A percentile compares a stretch with the other conserved stretches of the same genome.
Evolutionary conservation across 73 alveolate genomes (phyloP).

Genomic region (Paramecium octaurelia): DNA sequence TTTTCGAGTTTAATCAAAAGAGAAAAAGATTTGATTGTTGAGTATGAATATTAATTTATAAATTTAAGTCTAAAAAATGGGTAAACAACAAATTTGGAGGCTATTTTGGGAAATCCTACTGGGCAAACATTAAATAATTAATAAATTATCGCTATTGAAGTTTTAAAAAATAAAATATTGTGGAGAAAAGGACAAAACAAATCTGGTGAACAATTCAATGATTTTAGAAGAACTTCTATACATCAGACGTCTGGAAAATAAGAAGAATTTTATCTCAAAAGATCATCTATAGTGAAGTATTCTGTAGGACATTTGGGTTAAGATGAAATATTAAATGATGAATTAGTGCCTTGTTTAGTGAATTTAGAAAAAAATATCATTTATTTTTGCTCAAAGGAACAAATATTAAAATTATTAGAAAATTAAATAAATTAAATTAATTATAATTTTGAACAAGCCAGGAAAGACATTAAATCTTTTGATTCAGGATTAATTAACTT

Average conservation of each 20-base stretch:
- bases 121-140: background rate
- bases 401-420: background rate
- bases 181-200: background rate
- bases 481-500: background rate
- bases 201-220: background rate
- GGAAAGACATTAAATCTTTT: background rate
- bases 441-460: background rate
- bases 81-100: background rate
- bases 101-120: background rate
- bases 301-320: background rate
- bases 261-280: background rate
- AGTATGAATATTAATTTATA: background rate
- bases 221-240: background rate
- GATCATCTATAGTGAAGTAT: background rate
- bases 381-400: background rate
- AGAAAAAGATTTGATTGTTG: background rate
- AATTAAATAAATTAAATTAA: background rate
- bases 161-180: background rate
- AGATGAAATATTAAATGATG: background rate
- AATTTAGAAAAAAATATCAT: background rate
- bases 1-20: background rate
- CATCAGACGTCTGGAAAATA: background rate
- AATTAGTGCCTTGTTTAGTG: background rate
- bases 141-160: background rate
- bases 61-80: background rate